Evolutionary conservation across 2,329 filamentous ascomycete species (phyloP).

Genomic region (Aspergillus japonicus): DNA sequence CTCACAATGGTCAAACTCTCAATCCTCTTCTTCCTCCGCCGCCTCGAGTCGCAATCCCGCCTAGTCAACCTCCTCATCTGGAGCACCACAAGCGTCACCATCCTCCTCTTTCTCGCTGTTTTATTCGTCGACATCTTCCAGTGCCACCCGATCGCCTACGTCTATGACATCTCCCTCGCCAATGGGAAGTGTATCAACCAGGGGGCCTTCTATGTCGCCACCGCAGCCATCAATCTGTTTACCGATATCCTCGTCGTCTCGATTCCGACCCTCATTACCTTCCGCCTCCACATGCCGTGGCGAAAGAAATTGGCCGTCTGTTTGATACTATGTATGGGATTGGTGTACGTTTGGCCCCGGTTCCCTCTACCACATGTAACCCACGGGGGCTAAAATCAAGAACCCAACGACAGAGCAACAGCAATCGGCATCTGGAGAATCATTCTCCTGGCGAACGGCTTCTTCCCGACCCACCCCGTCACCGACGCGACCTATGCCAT

Average conservation of each 20-base stretch:
- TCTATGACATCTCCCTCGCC: conserved; percentile 22
- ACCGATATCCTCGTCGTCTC: conserved; percentile 32
- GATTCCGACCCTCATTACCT: conserved; percentile 34
- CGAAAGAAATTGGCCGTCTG: conserved; percentile 31
- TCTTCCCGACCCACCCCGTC: conserved; percentile 9
- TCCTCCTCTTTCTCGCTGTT: conserved; percentile 22
- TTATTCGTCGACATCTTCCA: conserved; percentile 33
- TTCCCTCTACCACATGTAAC: neutral
- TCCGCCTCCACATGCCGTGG: conserved; percentile 28
- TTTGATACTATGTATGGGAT: conserved; percentile 29
- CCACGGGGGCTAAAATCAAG: neutral
- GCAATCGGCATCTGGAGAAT: conserved; percentile 31
- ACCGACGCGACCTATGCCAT: conserved; percentile 26
- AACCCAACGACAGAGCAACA: conserved; percentile 22
- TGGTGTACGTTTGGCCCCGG: conserved; percentile 21
- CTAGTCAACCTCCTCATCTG: conserved; percentile 24
- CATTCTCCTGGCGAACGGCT: conserved; percentile 24
- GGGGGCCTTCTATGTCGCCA: conserved; percentile 28
- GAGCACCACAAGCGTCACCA: conserved; percentile 19
- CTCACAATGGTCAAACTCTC: conserved; percentile 32
- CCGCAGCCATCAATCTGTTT: conserved; percentile 29
- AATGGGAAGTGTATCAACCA: conserved; percentile 30
- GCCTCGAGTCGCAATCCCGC: conserved; percentile 27
- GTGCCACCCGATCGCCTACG: conserved; percentile 27
- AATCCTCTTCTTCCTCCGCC: conserved; percentile 31